Percentiles rank a stretch among this genome's conserved stretches.
These are phyloP conservation scores for Hypoxylon sp. DNA, from an alignment of 2,329 filamentous ascomycete species.

Conservation along the genomic window DNA sequence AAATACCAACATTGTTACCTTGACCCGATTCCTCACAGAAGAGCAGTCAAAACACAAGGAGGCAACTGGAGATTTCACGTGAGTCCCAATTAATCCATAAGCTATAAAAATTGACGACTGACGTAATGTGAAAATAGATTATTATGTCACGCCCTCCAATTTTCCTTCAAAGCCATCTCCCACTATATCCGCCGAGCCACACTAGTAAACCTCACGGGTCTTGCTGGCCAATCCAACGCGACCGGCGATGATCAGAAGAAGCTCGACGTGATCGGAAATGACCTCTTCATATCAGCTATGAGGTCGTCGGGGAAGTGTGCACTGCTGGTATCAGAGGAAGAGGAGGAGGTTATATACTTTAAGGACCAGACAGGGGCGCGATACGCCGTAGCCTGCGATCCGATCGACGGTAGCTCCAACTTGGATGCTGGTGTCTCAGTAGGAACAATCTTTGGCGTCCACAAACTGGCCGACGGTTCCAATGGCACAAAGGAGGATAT, in stretches of 20 bases:
- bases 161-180: slow-evolving; percentile 99
- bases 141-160: slow-evolving; percentile 96
- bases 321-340: slow-evolving; percentile 96
- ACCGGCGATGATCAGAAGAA: slow-evolving; percentile 99
- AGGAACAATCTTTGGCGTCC: slow-evolving; percentile 96
- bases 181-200: slow-evolving; percentile 98
- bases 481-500: slow-evolving; percentile 86
- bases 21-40: slow-evolving; percentile 96
- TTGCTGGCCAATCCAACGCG: slow-evolving; percentile 93
- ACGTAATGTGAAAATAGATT: slow-evolving; percentile 69
- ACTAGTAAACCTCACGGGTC: slow-evolving; percentile 93
- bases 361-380: slow-evolving; percentile 80
- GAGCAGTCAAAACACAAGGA: slow-evolving; percentile 94
- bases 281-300: slow-evolving; percentile 97
- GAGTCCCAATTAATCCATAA: slow-evolving; percentile 56
- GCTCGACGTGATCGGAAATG: slow-evolving; percentile 98
- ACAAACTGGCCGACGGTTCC: slow-evolving; percentile 85
- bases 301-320: slow-evolving; percentile 90
- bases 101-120: slow-evolving; percentile 15
- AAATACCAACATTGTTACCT: slow-evolving; percentile 95
- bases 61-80: slow-evolving; percentile 99
- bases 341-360: slow-evolving; percentile 93
- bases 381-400: slow-evolving; percentile 97
- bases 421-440: slow-evolving; percentile 97
- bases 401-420: slow-evolving; percentile 98